phyloP scores from a whole-genome alignment of 2,329 filamentous ascomycete genomes.

The Aspergillus candidus region DNA sequence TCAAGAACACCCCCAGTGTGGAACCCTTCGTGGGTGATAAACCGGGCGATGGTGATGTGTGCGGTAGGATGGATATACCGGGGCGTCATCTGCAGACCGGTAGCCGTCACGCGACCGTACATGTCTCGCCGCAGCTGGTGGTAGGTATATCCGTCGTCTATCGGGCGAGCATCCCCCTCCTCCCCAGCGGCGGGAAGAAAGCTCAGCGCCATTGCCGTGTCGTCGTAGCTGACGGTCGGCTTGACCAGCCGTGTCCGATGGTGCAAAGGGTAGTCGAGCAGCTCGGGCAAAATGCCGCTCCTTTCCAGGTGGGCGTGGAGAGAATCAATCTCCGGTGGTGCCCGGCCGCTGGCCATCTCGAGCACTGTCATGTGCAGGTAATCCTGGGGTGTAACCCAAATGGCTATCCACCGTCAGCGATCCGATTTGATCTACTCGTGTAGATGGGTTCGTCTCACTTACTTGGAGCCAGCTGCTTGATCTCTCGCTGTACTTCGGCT shows the following conservation, averaged over 20 bases:
- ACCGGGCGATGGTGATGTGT: constrained; percentile 81
- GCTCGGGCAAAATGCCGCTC: constrained; percentile 44
- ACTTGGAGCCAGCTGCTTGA: constrained; percentile 64
- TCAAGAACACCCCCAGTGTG: constrained; percentile 28
- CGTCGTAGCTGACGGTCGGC: constrained; percentile 76
- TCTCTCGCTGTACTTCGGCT: constrained; percentile 59
- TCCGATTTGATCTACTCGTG: no score
- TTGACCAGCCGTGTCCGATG: constrained; percentile 72
- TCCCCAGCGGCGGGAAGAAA: constrained; percentile 76
- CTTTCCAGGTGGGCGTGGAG: constrained; percentile 56
- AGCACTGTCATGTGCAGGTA: constrained; percentile 79
- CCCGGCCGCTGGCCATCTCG: constrained; percentile 76
- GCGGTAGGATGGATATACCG: constrained; percentile 85
- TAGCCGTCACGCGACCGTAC: constrained; percentile 54
- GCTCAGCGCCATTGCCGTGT: constrained; percentile 76
- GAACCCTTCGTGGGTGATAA: constrained; percentile 61
- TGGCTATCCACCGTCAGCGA: constrained; percentile 41
- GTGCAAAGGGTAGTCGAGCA: constrained; percentile 60
- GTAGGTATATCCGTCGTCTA: constrained; percentile 68
- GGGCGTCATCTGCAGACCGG: constrained; percentile 65
- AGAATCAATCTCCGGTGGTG: constrained; percentile 58
- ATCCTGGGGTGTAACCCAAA: constrained; percentile 80
- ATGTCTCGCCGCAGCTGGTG: constrained; percentile 82
- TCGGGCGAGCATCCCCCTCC: constrained; percentile 31
- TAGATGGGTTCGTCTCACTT: constrained; percentile 30